Conservation (phyloP, 768 basidiomycete species). For the Leucosporidium creatinivorum region DNA sequence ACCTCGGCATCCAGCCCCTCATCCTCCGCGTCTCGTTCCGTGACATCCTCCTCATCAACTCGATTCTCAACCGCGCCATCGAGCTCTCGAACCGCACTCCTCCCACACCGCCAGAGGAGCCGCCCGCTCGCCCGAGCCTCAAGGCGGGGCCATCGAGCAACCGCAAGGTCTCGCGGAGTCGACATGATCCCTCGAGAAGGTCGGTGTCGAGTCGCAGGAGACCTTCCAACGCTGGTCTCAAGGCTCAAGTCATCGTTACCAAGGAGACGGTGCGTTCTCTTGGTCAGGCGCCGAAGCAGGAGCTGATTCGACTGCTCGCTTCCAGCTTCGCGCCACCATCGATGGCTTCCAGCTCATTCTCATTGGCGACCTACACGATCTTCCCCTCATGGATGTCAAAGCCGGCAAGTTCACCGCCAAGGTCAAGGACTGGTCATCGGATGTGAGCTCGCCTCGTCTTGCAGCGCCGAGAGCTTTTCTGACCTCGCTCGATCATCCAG, state of each 20-base stretch:
- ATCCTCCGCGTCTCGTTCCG: constrained; percentile 91
- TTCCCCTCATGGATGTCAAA: constrained; percentile 83
- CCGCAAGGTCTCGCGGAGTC: constrained; percentile 12
- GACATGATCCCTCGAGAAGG: background rate
- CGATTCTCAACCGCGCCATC: constrained; percentile 77
- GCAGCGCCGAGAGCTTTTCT: background rate
- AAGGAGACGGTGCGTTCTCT: constrained; percentile 24
- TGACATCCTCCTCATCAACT: constrained; percentile 80
- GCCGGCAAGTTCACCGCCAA: constrained; percentile 73
- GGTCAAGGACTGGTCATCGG: constrained; percentile 89
- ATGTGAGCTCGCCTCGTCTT: constrained; percentile 49
- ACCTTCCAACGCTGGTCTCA: constrained; percentile 1
- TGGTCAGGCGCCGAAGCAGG: background rate
- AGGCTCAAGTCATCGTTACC: constrained; percentile 30
- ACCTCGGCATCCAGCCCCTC: constrained; percentile 70
- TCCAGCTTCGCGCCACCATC: constrained; percentile 52
- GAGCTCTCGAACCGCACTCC: constrained; percentile 53
- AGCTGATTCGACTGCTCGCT: background rate
- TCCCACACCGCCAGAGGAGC: background rate
- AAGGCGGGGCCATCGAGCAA: background rate
- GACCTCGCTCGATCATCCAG: constrained; percentile 44
- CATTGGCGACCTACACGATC: constrained; percentile 90
- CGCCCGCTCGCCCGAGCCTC: constrained; percentile 31
- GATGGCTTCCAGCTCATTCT: constrained; percentile 89
- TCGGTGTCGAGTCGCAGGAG: background rate